phyloP scores from a whole-genome alignment of 257 asterid genomes.

The Solanum boliviense region DNA sequence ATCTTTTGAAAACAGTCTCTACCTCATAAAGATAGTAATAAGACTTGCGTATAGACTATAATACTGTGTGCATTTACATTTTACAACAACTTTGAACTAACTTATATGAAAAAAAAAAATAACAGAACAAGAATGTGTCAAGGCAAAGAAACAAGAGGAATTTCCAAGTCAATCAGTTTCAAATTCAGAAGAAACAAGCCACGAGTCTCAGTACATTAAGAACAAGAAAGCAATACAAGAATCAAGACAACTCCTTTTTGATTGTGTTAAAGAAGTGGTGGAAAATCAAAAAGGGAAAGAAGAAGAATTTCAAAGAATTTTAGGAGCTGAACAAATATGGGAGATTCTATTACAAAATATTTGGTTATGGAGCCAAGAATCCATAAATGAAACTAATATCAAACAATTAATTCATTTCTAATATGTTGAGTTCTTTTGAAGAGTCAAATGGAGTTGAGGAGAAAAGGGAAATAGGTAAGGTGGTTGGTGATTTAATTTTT shows the following conservation, averaged over 20 bases:
- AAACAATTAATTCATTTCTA: conserved; percentile 3
- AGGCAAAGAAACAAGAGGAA: conserved; percentile 10
- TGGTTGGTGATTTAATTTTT: conserved; percentile 46
- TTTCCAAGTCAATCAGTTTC: conserved; percentile 13
- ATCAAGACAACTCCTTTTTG: conserved; percentile 44
- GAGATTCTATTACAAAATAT: conserved; percentile 45
- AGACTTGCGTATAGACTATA: too few relatives aligned
- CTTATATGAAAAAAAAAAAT: neutral
- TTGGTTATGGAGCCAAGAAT: conserved; percentile 58
- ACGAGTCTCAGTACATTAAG: conserved; percentile 22
- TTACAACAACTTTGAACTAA: neutral
- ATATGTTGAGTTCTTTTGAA: conserved; percentile 23
- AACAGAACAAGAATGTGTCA: conserved; percentile 12
- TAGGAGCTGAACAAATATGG: conserved; percentile 64
- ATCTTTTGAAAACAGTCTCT: too few relatives aligned
- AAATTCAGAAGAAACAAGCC: neutral
- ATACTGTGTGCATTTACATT: neutral
- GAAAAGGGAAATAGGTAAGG: conserved; percentile 18
- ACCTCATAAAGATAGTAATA: too few relatives aligned
- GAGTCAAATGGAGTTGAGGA: conserved; percentile 18
- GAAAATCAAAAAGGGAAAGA: conserved; percentile 28
- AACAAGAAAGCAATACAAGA: conserved; percentile 52
- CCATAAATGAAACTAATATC: conserved; percentile 23
- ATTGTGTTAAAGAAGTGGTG: conserved; percentile 49
- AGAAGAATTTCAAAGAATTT: conserved; percentile 23